Conservation (phyloP, 495 filamentous ascomycete genomes). For the Annulohypoxylon stygium region DNA sequence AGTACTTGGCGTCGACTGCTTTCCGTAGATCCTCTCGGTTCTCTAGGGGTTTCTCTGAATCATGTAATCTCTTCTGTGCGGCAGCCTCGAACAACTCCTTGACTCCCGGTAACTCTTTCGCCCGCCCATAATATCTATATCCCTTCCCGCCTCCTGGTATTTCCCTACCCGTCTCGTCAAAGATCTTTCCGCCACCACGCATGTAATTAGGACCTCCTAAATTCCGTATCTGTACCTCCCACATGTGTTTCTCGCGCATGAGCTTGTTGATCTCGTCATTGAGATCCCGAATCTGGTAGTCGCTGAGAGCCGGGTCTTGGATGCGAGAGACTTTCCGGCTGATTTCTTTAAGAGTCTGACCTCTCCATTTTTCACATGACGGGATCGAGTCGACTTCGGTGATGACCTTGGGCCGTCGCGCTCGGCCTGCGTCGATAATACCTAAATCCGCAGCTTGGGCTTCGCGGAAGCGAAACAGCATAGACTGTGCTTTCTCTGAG, state of each 20-base stretch:
- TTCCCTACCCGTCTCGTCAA: conserved; percentile 92
- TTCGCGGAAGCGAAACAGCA: conserved; percentile 99
- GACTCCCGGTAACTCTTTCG: conserved; percentile 90
- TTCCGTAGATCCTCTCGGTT: conserved; percentile 76
- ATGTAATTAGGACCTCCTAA: conserved; percentile 98
- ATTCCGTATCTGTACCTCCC: conserved; percentile 96
- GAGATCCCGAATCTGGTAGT: conserved; percentile 96
- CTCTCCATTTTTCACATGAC: conserved; percentile 96
- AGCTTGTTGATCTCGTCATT: conserved; percentile 99
- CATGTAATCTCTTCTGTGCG: conserved; percentile 67
- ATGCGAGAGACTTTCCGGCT: conserved; percentile 96
- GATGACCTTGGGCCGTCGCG: conserved; percentile 89
- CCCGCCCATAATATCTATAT: conserved; percentile 92
- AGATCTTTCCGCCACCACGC: conserved; percentile 86
- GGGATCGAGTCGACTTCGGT: conserved; percentile 86
- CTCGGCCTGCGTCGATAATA: conserved; percentile 93
- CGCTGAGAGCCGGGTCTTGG: conserved; percentile 87
- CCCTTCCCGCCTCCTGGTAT: conserved; percentile 91
- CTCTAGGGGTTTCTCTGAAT: conserved; percentile 70
- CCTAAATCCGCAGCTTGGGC: conserved; percentile 95
- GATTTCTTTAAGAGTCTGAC: conserved; percentile 96
- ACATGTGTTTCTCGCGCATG: conserved; percentile 98
- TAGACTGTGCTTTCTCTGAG: conserved; percentile 98
- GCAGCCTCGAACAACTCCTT: conserved; percentile 96
- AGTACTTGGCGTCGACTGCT: conserved; percentile 94